These are phyloP conservation scores for Penicillium pancosmium DNA, from an alignment of 495 filamentous ascomycete species.

Conservation along the genomic window DNA sequence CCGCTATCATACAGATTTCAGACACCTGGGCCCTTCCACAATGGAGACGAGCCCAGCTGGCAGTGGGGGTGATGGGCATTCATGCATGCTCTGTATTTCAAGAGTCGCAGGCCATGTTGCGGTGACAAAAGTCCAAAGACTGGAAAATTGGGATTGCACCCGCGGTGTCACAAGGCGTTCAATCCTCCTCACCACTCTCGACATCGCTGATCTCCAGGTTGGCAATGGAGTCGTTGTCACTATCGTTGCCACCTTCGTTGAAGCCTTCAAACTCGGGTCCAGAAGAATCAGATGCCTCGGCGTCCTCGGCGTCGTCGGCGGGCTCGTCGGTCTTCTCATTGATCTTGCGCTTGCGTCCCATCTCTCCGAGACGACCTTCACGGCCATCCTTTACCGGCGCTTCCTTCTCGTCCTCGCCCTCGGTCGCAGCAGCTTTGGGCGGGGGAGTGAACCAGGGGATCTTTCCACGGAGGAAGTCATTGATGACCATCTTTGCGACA, in stretches of 20 bases:
- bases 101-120: conserved; percentile 7
- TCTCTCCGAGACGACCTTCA: conserved; percentile 64
- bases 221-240: conserved; percentile 44
- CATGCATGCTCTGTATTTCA: conserved; percentile 18
- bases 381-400: conserved; percentile 50
- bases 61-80: conserved; percentile 1
- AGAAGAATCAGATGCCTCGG: conserved; percentile 29
- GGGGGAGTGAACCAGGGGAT: conserved; percentile 93
- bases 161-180: conserved; percentile 15
- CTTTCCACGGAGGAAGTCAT: conserved; percentile 93
- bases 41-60: not conserved
- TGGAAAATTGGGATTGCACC: not conserved
- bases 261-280: conserved; percentile 46
- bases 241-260: conserved; percentile 33
- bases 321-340: conserved; percentile 41
- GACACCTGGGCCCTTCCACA: not conserved
- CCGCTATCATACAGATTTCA: not conserved
- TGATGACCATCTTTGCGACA: conserved; percentile 92
- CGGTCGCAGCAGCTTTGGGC: conserved; percentile 59
- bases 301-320: conserved; percentile 28
- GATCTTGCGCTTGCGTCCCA: conserved; percentile 59
- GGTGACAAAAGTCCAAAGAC: conserved; percentile 1
- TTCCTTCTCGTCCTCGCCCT: conserved; percentile 50
- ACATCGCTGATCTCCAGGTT: conserved; percentile 48
- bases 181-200: conserved; percentile 49